A percentile compares a stretch with the other conserved stretches of the same genome.
phyloP scores from a whole-genome alignment of 2,329 filamentous ascomycete species.

The Epicoccum nigrum region DNA sequence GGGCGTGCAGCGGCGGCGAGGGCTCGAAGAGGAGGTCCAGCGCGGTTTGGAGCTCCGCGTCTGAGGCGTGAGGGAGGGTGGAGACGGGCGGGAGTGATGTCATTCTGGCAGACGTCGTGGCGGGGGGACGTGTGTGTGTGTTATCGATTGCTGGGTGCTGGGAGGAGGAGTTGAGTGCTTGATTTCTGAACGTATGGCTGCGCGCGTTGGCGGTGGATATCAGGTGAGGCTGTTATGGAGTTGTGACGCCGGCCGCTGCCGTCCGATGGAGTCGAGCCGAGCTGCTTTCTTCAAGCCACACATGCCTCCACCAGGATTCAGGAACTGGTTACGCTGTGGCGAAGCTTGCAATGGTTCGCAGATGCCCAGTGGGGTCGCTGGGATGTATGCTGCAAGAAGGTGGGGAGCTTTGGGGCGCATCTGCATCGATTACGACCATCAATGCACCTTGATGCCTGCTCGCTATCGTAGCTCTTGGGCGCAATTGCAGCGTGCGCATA shows the following conservation, averaged over 20 bases:
- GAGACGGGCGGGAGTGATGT: constrained; percentile 63
- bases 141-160: constrained; percentile 10
- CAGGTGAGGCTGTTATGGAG: constrained; percentile 8
- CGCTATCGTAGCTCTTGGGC: not conserved
- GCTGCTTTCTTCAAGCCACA: constrained; percentile 1
- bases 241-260: constrained; percentile 33
- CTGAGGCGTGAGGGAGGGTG: constrained; percentile 62
- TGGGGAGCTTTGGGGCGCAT: constrained; percentile 4
- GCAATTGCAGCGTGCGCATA: not conserved
- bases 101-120: constrained; percentile 22
- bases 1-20: constrained; percentile 72
- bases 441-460: too few relatives aligned
- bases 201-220: constrained; percentile 5
- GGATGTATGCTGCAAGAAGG: constrained; percentile 35
- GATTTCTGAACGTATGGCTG: not conserved
- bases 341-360: constrained; percentile 4
- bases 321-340: not conserved
- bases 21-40: constrained; percentile 88
- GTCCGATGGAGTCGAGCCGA: constrained; percentile 22
- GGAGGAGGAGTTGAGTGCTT: constrained; percentile 3
- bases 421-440: too few relatives aligned
- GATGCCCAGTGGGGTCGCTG: constrained; percentile 12
- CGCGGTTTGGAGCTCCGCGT: constrained; percentile 60
- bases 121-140: not conserved
- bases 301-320: constrained; percentile 1